Base-by-base conservation (phyloP, 2,329 filamentous ascomycete genomes). In the Penicillium frequentans region DNA sequence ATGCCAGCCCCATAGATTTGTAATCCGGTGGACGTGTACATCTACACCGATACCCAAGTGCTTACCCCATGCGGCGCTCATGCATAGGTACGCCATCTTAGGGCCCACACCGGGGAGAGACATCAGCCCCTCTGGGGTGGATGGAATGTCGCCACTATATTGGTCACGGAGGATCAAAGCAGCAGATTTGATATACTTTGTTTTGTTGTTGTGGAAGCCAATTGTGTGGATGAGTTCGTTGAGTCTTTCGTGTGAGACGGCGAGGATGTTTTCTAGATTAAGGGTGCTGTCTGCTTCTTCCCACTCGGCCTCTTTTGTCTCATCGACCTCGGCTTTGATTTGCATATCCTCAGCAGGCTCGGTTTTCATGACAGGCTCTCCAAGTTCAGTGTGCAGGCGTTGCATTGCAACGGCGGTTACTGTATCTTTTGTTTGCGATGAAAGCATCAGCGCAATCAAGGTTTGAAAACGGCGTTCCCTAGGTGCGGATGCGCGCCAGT, bases 181-280 rank as follows among this genome's bases (percentile, higher is more conserved):
- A 1, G 89, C 81, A 55, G 86, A 81, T 73, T 95, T 91, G 70
- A 96, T 88, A 71, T 86, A 90, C 76, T 87, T 89, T 2, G 92
- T 95, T 78, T 97, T 97, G 75, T 92, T 93, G 70, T 96, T 96
- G 79, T 96, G 93, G 73, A 97, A 97, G 26, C 93, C 93, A 42
- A 96, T 92, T 64, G 89, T 87, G 72, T 84, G 83, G 62, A 96
- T 96, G 64, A 96, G 79, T 66, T 86, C 78, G 71, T 96, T 93
- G 24, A 90, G 79, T 14, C 79, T 73, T 2, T 79, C 78, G 1
- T 90, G 85, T 4, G 88, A 82, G 27, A 92, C 86, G 2, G 86
- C 85, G 11, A 96, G 81, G 55, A 97, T 82, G 60, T 92, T 91
- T 60, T 90, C 84, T 50, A 97, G 79, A 54, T 85, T 93, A 58